phyloP scores from a whole-genome alignment of 2,329 filamentous ascomycete species.

The Ceratocystis ficicola region DNA sequence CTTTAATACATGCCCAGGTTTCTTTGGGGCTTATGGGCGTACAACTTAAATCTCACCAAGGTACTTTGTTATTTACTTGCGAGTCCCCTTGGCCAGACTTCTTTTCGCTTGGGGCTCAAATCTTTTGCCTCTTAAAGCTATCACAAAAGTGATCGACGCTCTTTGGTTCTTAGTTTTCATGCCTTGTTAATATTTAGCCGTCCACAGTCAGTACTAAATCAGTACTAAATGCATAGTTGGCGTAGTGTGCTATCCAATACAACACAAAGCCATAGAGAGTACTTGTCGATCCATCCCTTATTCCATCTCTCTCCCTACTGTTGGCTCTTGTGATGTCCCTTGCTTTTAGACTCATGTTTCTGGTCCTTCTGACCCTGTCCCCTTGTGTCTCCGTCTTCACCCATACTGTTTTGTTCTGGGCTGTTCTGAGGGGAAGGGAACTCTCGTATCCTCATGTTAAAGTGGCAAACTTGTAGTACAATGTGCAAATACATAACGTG shows the following conservation, averaged over 20 bases:
- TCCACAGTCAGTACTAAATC: no score
- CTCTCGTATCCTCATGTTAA: neutral
- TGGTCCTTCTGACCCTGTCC: no score
- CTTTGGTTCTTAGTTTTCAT: neutral
- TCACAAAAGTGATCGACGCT: neutral
- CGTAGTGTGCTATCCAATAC: no score
- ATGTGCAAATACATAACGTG: neutral
- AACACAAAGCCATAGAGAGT: no score
- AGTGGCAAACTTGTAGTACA: neutral
- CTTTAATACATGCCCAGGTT: neutral
- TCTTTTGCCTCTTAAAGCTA: constrained; percentile 8
- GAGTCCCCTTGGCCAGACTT: neutral
- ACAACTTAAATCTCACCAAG: neutral
- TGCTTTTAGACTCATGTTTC: no score
- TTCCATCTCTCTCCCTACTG: neutral
- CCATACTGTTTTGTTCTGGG: neutral
- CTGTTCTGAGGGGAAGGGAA: neutral
- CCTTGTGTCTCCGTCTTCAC: no score
- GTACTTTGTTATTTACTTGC: neutral
- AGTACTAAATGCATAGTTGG: no score
- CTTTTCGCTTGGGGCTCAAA: neutral
- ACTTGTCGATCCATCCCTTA: neutral
- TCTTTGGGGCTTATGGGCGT: neutral
- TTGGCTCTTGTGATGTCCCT: no score
- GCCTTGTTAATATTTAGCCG: neutral